phyloP scores from a whole-genome alignment of 345 rosid genomes.

The Bruguiera sexangula region DNA sequence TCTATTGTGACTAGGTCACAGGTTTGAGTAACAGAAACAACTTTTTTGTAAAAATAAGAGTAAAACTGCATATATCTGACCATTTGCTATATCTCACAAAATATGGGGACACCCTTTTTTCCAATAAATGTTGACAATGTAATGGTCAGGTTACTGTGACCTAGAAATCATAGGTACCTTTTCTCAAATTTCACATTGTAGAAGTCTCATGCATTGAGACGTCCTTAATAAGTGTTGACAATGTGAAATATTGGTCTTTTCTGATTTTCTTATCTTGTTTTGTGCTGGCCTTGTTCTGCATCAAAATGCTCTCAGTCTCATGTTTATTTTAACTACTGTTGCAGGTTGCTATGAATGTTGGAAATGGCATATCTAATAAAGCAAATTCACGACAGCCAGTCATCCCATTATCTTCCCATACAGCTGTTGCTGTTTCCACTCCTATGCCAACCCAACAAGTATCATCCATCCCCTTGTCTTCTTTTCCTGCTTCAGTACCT shows the following conservation, averaged over 20 bases:
- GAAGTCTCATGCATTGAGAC: too few species aligned
- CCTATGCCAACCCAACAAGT: constrained; percentile 31
- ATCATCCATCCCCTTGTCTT: constrained; percentile 36
- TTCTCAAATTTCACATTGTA: too few species aligned
- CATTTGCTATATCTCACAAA: too few species aligned
- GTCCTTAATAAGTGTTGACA: too few species aligned
- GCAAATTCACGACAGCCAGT: constrained; percentile 33
- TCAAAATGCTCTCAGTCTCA: constrained; percentile 6
- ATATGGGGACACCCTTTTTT: too few species aligned
- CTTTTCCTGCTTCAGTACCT: constrained; percentile 28
- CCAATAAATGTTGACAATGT: too few species aligned
- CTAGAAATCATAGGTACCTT: too few species aligned
- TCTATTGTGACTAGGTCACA: too few species aligned
- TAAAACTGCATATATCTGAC: too few species aligned
- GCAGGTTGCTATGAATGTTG: constrained; percentile 41
- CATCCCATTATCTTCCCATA: constrained; percentile 39
- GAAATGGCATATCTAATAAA: constrained; percentile 36
- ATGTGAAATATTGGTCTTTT: background rate
- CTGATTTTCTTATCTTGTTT: background rate
- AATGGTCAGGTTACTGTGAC: too few species aligned
- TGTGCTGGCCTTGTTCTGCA: background rate
- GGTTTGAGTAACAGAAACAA: too few species aligned
- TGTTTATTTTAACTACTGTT: constrained; percentile 1
- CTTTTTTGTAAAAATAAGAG: too few species aligned
- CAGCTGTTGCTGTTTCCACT: constrained; percentile 28